Evolutionary conservation across 768 basidiomycete species (phyloP).

Genomic region (Pleurotus giganteus): DNA sequence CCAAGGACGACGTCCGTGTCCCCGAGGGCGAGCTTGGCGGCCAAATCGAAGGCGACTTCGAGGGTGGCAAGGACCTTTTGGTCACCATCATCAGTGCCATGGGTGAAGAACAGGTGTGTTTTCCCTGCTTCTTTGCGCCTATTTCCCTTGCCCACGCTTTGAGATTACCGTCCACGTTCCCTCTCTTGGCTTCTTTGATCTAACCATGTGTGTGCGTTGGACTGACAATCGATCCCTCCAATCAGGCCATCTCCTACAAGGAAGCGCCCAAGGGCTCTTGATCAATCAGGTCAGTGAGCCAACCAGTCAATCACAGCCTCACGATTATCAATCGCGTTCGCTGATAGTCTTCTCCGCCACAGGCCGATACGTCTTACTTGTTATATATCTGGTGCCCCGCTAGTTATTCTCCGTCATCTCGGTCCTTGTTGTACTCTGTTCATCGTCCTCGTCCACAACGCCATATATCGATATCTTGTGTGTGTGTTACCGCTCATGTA

Average conservation of each 20-base stretch:
- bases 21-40: slow-evolving; percentile 84
- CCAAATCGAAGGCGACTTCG: slow-evolving; percentile 68
- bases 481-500: slow-evolving; percentile 8
- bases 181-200: neutral
- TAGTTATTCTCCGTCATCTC: neutral
- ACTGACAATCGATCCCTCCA: slow-evolving; percentile 9
- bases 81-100: slow-evolving; percentile 88
- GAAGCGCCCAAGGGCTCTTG: slow-evolving; percentile 71
- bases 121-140: neutral
- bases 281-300: neutral
- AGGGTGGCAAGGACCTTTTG: slow-evolving; percentile 83
- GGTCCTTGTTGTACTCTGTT: neutral
- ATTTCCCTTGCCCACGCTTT: slow-evolving; percentile 2
- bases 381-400: neutral
- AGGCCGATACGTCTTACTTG: neutral
- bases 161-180: neutral
- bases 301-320: neutral
- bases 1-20: slow-evolving; percentile 94
- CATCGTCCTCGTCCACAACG: neutral
- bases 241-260: slow-evolving; percentile 80
- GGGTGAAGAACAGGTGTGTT: slow-evolving; percentile 79
- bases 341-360: neutral
- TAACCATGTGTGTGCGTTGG: neutral
- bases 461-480: slow-evolving; percentile 7
- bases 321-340: neutral